Evolutionary conservation across 1,284 basidiomycete species (phyloP).

Genomic region (Cutaneotrichosporon sp.): DNA sequence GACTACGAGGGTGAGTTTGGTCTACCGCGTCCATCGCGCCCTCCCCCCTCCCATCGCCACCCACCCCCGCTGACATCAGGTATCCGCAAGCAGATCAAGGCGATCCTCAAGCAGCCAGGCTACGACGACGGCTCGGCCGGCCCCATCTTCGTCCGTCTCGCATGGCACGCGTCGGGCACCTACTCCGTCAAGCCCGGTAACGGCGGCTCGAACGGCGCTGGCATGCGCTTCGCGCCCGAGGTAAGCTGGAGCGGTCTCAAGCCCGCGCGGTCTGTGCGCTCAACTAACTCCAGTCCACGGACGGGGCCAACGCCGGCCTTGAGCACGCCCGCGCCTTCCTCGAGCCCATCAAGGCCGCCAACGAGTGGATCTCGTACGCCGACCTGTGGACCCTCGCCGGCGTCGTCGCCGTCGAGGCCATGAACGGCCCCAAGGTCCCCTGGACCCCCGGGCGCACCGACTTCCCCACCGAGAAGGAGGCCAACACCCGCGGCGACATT

Average conservation of each 20-base stretch:
- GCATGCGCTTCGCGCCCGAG: constrained; percentile 56
- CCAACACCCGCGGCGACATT: constrained; percentile 51
- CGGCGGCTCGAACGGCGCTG: constrained; percentile 57
- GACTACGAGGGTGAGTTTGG: constrained; percentile 46
- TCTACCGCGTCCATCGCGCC: no score
- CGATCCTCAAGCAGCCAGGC: constrained; percentile 50
- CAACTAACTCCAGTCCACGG: constrained; percentile 35
- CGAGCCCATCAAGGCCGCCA: constrained; percentile 57
- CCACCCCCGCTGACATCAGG: constrained; percentile 24
- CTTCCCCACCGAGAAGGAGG: constrained; percentile 52
- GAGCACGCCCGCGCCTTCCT: constrained; percentile 58
- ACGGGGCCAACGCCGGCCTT: constrained; percentile 55
- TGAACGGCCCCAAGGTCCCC: constrained; percentile 57
- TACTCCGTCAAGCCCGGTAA: constrained; percentile 54
- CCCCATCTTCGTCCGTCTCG: constrained; percentile 55
- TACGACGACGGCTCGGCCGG: constrained; percentile 54
- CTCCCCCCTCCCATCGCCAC: neutral
- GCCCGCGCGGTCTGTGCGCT: neutral
- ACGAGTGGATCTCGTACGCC: constrained; percentile 59
- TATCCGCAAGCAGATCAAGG: constrained; percentile 47
- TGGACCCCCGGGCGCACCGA: constrained; percentile 59
- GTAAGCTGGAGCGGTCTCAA: constrained; percentile 28
- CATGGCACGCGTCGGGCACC: constrained; percentile 60
- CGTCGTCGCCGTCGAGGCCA: constrained; percentile 57
- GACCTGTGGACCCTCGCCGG: constrained; percentile 58